Conservation (phyloP, 371 early-diverging fungal species). For the Dipsacomyces acuminosporus region DNA sequence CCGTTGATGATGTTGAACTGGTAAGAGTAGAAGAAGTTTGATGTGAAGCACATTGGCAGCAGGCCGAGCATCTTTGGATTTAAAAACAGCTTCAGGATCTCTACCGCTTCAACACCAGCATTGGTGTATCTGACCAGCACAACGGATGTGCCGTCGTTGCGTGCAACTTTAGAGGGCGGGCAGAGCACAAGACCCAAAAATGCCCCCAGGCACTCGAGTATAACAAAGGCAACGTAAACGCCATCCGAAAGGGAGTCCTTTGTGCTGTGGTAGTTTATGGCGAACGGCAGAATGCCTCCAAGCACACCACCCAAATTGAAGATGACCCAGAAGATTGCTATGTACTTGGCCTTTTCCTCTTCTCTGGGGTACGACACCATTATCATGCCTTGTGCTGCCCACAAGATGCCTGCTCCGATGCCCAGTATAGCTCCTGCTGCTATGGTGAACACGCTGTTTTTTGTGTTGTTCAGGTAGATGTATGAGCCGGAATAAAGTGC, state of each 20-base stretch:
- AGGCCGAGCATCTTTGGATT: slow-evolving; percentile 57
- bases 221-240: slow-evolving; percentile 58
- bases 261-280: slow-evolving; percentile 49
- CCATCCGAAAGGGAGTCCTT: slow-evolving; percentile 48
- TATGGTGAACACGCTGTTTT: slow-evolving; percentile 15
- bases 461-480: slow-evolving; percentile 18
- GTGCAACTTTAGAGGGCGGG: slow-evolving; percentile 52
- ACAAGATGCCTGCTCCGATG: slow-evolving; percentile 44
- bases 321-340: slow-evolving; percentile 70
- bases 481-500: slow-evolving; percentile 39
- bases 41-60: slow-evolving; percentile 58
- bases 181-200: slow-evolving; percentile 48
- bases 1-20: slow-evolving; percentile 47
- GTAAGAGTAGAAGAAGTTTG: slow-evolving; percentile 68
- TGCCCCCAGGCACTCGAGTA: slow-evolving; percentile 54
- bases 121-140: slow-evolving; percentile 44
- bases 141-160: slow-evolving; percentile 55
- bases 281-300: slow-evolving; percentile 62
- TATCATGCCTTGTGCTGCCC: slow-evolving; percentile 68
- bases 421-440: slow-evolving; percentile 42
- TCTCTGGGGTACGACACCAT: slow-evolving; percentile 68
- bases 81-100: slow-evolving; percentile 53
- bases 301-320: slow-evolving; percentile 70
- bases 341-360: slow-evolving; percentile 62
- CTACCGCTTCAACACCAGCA: slow-evolving; percentile 51